These are phyloP conservation scores for Gyromitra esculenta DNA, from an alignment of 2,329 filamentous ascomycete species.

Conservation along the genomic window DNA sequence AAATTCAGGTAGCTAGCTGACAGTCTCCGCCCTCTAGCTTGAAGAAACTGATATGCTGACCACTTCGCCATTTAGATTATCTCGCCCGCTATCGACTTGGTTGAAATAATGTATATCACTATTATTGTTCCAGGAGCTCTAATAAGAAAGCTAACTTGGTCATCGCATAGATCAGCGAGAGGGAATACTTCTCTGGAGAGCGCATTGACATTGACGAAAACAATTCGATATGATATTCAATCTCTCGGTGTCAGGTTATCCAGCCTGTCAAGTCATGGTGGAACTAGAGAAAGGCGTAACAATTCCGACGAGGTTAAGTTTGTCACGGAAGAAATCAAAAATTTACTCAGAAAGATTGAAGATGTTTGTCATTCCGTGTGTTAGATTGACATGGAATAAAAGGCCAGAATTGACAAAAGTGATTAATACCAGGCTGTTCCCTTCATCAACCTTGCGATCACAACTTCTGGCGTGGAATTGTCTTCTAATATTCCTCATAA, in stretches of 20 bases:
- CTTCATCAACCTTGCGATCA: constrained; percentile 90
- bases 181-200: constrained; percentile 86
- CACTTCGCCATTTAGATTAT: constrained; percentile 70
- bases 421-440: constrained; percentile 70
- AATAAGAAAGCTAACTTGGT: constrained; percentile 32
- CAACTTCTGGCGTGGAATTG: constrained; percentile 87
- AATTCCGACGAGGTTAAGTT: constrained; percentile 72
- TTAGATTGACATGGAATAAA: background rate
- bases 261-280: constrained; percentile 68
- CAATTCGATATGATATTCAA: constrained; percentile 83
- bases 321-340: constrained; percentile 79
- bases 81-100: constrained; percentile 88
- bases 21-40: background rate
- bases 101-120: constrained; percentile 78
- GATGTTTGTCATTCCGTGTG: constrained; percentile 64
- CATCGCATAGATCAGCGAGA: constrained; percentile 68
- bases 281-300: constrained; percentile 65
- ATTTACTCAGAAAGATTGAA: constrained; percentile 80
- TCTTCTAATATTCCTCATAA: constrained; percentile 80
- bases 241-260: constrained; percentile 79
- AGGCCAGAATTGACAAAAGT: constrained; percentile 14
- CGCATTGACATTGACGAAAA: constrained; percentile 82
- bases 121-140: background rate
- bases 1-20: constrained; percentile 74
- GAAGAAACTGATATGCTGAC: background rate